Conservation (phyloP, 371 early-diverging fungal genomes). For the Actinomortierella ambigua region DNA sequence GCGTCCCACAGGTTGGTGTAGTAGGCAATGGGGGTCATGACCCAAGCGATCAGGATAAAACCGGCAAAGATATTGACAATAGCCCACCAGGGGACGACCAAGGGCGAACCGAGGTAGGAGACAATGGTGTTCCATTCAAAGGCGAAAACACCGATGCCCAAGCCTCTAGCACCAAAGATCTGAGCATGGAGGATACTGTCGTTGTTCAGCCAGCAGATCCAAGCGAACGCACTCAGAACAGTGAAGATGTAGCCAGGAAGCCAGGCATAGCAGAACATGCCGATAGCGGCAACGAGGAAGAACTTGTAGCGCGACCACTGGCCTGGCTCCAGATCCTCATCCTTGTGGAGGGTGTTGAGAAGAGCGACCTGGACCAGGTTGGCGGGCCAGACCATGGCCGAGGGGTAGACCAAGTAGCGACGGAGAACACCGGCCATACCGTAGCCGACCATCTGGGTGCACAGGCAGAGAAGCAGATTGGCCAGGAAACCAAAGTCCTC, state of each 20-base stretch:
- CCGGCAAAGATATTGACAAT: conserved; percentile 67
- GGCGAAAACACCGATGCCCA: conserved; percentile 67
- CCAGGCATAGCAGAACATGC: conserved; percentile 51
- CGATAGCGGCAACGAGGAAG: conserved; percentile 61
- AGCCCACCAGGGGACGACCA: conserved; percentile 66
- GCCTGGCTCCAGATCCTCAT: conserved; percentile 20
- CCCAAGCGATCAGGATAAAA: conserved; percentile 67
- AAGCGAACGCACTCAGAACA: conserved; percentile 57
- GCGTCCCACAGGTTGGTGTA: conserved; percentile 67
- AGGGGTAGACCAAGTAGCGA: conserved; percentile 66
- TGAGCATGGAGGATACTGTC: conserved; percentile 41
- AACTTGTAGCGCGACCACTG: conserved; percentile 57
- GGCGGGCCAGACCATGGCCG: conserved; percentile 85
- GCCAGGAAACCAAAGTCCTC: conserved; percentile 64
- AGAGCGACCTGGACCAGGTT: conserved; percentile 75
- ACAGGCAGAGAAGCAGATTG: conserved; percentile 60
- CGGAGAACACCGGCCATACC: conserved; percentile 82
- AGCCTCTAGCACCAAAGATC: conserved; percentile 54
- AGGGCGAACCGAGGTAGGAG: conserved; percentile 60
- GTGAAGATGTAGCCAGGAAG: conserved; percentile 60
- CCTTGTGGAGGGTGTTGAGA: conserved; percentile 68
- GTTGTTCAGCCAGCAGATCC: conserved; percentile 53
- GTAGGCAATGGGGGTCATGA: conserved; percentile 69
- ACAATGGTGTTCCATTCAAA: conserved; percentile 76
- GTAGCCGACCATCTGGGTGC: conserved; percentile 77